Conservation (phyloP, 768 basidiomycete genomes). For the Trametes sanguinea region DNA sequence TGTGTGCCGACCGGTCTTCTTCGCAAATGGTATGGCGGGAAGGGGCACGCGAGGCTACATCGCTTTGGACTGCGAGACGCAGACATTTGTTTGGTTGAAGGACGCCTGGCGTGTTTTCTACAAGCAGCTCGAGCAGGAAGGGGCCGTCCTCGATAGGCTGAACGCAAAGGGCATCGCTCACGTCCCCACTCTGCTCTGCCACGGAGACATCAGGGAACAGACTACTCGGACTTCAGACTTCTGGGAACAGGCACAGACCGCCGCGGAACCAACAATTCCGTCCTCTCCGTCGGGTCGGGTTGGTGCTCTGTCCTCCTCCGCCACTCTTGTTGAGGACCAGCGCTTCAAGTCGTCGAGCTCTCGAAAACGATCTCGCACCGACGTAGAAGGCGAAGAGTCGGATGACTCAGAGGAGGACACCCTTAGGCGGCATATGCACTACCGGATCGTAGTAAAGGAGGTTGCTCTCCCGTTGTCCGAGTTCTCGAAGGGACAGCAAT, state of each 20-base stretch:
- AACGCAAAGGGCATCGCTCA: neutral
- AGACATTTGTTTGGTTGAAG: slow-evolving; percentile 11
- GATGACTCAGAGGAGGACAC: neutral
- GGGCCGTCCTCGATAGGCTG: neutral
- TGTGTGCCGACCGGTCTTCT: neutral
- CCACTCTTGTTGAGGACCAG: neutral
- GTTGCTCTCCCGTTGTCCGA: neutral
- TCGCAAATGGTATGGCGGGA: neutral
- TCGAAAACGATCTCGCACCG: neutral
- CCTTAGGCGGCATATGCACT: neutral
- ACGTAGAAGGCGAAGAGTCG: neutral
- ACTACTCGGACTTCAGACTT: neutral
- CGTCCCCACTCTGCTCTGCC: slow-evolving; percentile 11
- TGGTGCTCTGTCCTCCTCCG: neutral
- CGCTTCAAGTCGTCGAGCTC: neutral
- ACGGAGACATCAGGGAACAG: slow-evolving; percentile 9
- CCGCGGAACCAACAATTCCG: neutral
- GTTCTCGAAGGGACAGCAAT: neutral
- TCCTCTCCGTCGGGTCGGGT: too few species aligned
- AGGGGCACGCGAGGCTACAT: slow-evolving; percentile 13
- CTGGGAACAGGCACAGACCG: neutral
- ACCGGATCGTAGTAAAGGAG: slow-evolving; percentile 4
- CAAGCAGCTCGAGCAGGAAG: neutral
- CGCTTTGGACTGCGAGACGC: neutral
- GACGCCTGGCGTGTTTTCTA: slow-evolving; percentile 11